A percentile compares a stretch with the other conserved stretches of the same genome.
phyloP scores from a whole-genome alignment of 2,329 filamentous ascomycete species.

The Ascomycota sp. region DNA sequence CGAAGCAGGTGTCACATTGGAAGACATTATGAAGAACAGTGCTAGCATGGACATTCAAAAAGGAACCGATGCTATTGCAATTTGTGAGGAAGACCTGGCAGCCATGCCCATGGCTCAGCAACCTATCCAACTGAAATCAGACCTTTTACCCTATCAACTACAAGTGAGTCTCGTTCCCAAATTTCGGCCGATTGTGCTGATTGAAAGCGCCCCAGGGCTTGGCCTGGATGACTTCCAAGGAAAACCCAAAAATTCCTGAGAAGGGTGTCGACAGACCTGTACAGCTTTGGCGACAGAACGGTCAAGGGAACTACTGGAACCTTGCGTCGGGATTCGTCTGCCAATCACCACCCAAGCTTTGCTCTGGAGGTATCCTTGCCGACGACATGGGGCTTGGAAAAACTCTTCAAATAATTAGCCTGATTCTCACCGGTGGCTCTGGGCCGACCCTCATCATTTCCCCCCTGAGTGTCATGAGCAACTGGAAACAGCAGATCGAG shows the following conservation, averaged over 20 bases:
- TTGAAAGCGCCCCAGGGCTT: slow-evolving; percentile 34
- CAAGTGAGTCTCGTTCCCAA: slow-evolving; percentile 17
- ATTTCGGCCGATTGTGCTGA: neutral
- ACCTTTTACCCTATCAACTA: slow-evolving; percentile 58
- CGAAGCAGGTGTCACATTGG: slow-evolving; percentile 25
- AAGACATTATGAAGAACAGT: slow-evolving; percentile 42
- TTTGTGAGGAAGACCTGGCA: slow-evolving; percentile 45
- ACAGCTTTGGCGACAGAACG: slow-evolving; percentile 52
- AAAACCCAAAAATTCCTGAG: slow-evolving; percentile 42
- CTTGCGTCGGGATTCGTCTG: slow-evolving; percentile 34
- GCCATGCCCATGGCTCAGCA: slow-evolving; percentile 51
- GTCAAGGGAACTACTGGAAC: slow-evolving; percentile 36
- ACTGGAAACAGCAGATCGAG: slow-evolving; percentile 63
- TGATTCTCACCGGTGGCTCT: slow-evolving; percentile 37
- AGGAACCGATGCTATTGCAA: slow-evolving; percentile 39
- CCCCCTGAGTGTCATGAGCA: slow-evolving; percentile 71
- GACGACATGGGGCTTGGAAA: slow-evolving; percentile 90
- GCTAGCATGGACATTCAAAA: slow-evolving; percentile 44
- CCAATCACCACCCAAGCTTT: slow-evolving; percentile 32
- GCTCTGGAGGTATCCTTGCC: slow-evolving; percentile 60
- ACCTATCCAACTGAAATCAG: slow-evolving; percentile 39
- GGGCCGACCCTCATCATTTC: slow-evolving; percentile 58
- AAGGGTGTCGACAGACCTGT: slow-evolving; percentile 34
- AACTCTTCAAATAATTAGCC: slow-evolving; percentile 64
- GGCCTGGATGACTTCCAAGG: slow-evolving; percentile 59